Conservation (phyloP, 75 land plant genomes). For the Cunninghamia lanceolata region DNA sequence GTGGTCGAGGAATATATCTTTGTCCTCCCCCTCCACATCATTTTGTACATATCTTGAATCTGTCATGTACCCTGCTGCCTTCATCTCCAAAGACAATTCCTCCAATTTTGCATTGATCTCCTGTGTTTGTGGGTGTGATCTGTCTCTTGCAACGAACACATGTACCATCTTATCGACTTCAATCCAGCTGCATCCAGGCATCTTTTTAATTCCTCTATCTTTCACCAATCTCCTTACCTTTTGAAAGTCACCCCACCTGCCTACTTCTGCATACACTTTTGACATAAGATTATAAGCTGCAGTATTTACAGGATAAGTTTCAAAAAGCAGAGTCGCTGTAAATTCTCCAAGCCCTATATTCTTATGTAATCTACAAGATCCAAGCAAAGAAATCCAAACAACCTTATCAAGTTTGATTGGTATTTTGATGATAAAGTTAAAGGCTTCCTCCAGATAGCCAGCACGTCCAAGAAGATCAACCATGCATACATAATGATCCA, state of each 20-base stretch:
- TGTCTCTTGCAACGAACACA: conserved; percentile 20
- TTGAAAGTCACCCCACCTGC: conserved; percentile 7
- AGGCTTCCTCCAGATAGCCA: background rate
- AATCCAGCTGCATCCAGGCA: conserved; percentile 9
- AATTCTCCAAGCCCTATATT: conserved; percentile 34
- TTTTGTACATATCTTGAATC: background rate
- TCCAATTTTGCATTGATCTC: too few species aligned
- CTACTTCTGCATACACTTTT: conserved; percentile 14
- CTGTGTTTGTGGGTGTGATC: too few species aligned
- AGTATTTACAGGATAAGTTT: conserved; percentile 14
- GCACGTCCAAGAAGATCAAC: too few species aligned
- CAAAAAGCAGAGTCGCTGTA: conserved; percentile 14
- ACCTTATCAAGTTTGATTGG: conserved; percentile 15
- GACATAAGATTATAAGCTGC: conserved; percentile 14
- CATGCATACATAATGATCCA: too few species aligned
- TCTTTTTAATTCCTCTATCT: background rate
- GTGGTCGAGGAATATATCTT: background rate
- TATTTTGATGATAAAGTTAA: conserved; percentile 19
- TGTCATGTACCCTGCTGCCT: too few species aligned
- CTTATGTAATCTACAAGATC: conserved; percentile 50
- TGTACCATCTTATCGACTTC: conserved; percentile 12
- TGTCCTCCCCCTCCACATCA: background rate
- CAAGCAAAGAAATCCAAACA: conserved; percentile 48
- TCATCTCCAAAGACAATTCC: too few species aligned
- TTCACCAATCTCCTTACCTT: background rate